Evolutionary conservation across 2,329 filamentous ascomycete genomes (phyloP).

Genomic region (Hymenoscyphus salicellus): DNA sequence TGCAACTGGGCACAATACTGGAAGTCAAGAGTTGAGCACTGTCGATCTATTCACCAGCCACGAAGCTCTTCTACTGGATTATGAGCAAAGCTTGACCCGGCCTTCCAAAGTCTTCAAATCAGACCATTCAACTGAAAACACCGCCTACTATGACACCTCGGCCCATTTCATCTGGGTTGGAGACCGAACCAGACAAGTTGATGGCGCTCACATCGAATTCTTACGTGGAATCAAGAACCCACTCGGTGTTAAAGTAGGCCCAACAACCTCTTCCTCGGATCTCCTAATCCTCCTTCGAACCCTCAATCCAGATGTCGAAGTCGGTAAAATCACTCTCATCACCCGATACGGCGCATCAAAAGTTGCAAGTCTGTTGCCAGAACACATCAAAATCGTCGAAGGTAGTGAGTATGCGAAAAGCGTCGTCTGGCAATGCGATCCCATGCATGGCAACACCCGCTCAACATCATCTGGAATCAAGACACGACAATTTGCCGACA

Average conservation of each 20-base stretch:
- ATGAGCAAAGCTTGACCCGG: slow-evolving; percentile 84
- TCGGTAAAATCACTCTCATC: slow-evolving; percentile 93
- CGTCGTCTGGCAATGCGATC: slow-evolving; percentile 97
- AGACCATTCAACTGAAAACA: slow-evolving; percentile 26
- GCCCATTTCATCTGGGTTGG: slow-evolving; percentile 98
- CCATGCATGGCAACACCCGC: slow-evolving; percentile 86
- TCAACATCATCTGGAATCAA: slow-evolving; percentile 77
- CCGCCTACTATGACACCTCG: slow-evolving; percentile 85
- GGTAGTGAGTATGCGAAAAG: slow-evolving; percentile 62
- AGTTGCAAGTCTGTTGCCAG: slow-evolving; percentile 71
- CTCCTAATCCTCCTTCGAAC: slow-evolving; percentile 76
- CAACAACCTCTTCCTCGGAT: slow-evolving; percentile 73
- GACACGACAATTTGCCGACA: slow-evolving; percentile 86
- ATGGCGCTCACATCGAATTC: slow-evolving; percentile 94
- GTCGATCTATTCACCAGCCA: slow-evolving; percentile 95
- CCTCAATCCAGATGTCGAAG: slow-evolving; percentile 77
- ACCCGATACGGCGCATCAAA: slow-evolving; percentile 85
- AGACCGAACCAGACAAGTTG: slow-evolving; percentile 88
- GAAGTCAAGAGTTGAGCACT: slow-evolving; percentile 72
- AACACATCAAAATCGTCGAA: slow-evolving; percentile 86
- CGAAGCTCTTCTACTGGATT: slow-evolving; percentile 89
- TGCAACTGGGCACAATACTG: slow-evolving; percentile 85
- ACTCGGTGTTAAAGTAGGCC: slow-evolving; percentile 93
- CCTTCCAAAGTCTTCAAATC: slow-evolving; percentile 60
- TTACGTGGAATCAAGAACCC: slow-evolving; percentile 95